Base-by-base conservation (phyloP, 2,329 filamentous ascomycete genomes). In the Nothopassalora personata region DNA sequence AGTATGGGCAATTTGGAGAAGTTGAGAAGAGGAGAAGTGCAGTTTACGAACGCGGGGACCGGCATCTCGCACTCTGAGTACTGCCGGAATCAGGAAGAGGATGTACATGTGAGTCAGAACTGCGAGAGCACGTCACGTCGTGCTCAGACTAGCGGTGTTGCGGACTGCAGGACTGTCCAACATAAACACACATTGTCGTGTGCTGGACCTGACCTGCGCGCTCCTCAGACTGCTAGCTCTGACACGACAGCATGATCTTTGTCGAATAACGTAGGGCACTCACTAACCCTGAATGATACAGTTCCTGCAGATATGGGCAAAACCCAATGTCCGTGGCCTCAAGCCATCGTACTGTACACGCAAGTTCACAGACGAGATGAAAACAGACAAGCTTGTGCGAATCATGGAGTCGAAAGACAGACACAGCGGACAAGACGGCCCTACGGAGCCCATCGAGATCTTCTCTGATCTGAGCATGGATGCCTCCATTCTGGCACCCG, bases 41-140 rank as follows among this genome's bases (percentile, higher is more conserved):
- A 96, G 70, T 96, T 95, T 74, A 96, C 91, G 9, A 91, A 87
- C 13, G 91, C 89, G n/a, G 91, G 91, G 56, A 91, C 85, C 5
- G 84, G 84, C 5, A 86, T 96, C 68, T 84, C 90, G 1, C 90
- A 96, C 74, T 89, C 85, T 7, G 91, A 96, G 75, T 85, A 87
- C 75, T 94, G 93, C 74, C 86, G 94, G 75, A 86, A 90, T 72
- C 72, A 77, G 55, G 76, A 81, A 13, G 83, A 89, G 48, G 84
- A 87, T 27, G 88, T 90, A 11, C 90, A 95, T 71, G 31, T 34
- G 31, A 34, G 31, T 34, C 2, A 3, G 23, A 3, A 23, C 1
- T 23, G 23, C 23, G 23, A 23, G 1, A 23, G 23, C 23, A 34
- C 31, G 11, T 34, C 31, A 9, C 11, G 31, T 8, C 11, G 31